phyloP scores from a whole-genome alignment of 306 rosid genomes.

The Oemleria cerasiformis region DNA sequence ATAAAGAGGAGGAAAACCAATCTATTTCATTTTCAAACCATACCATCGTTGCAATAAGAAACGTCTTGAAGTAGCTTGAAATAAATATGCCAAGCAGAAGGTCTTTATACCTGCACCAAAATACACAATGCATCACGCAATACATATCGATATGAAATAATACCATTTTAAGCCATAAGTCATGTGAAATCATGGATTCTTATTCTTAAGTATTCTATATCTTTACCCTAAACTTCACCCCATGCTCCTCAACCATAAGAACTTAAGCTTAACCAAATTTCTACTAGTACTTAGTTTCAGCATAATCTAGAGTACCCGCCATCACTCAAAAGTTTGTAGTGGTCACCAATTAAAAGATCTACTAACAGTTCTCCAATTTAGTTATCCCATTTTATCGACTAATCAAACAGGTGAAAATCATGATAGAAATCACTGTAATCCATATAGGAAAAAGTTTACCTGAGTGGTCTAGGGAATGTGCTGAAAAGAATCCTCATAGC shows the following conservation, averaged over 20 bases:
- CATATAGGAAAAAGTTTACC: constrained; percentile 34
- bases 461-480: constrained; percentile 36
- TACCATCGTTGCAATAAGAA: constrained; percentile 82
- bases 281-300: not conserved
- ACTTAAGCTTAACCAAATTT: constrained; percentile 1
- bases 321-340: not conserved
- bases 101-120: constrained; percentile 51
- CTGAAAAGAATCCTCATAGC: constrained; percentile 46
- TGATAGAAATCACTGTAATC: not conserved
- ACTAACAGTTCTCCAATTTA: not conserved
- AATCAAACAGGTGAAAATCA: not conserved
- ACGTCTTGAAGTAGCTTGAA: constrained; percentile 86
- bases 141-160: too few relatives aligned
- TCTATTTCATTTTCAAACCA: constrained; percentile 17
- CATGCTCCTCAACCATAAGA: not conserved
- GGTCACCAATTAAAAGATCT: not conserved
- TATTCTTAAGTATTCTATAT: not conserved
- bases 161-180: not conserved
- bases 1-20: constrained; percentile 7
- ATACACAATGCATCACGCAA: constrained; percentile 1
- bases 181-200: not conserved
- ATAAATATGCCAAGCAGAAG: constrained; percentile 62
- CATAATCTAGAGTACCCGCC: not conserved
- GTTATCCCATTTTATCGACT: not conserved
- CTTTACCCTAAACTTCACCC: not conserved